Evolutionary conservation across 2,329 filamentous ascomycete species (phyloP), one percentile per base, ranked within the genome.

Genomic region (Cercospora brassicicola): DNA sequence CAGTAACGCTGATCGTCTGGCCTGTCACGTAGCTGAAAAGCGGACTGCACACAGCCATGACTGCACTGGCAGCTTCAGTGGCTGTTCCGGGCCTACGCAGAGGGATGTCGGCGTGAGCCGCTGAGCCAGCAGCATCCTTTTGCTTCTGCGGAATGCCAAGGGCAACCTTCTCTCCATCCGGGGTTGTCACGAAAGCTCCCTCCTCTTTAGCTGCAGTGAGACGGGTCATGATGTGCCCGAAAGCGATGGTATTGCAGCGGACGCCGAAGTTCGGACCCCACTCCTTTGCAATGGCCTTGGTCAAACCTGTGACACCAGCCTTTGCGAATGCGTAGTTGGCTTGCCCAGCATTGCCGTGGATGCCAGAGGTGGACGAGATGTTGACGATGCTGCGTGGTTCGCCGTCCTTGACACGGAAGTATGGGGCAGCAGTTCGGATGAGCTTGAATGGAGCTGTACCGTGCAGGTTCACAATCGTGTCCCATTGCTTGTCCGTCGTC

Each of bases 401-500:
- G 75, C 91, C 89, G 79, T 96, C 93, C 73, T 89, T 91, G 71
- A 96, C 91, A 48, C 93, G 89, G 84, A 97, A 96, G 81, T 92
- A 96, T 23, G 92, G 91, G 0, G 92, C 91, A 0, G 92, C 92
- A 56, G 89, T 89, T 64, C 93, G 87, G 69, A 95, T 84, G 63
- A 96, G 89, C 78, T 90, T 90, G 85, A 97, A 96, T 10, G 93
- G 93, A 2, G 91, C 92, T 11, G 92, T 95, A 77, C 87, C 89
- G 84, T 96, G 93, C 59, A 96, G 85, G 23, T 90, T 88, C 31
- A 96, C 82, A 78, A 97, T 96, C 61, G 90, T 93, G 70, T 95
- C 90, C 92, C 92, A 96, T 84, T 96, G 92, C 82, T 92, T 92
- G 83, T 96, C 92, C 15, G 89, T 91, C 84, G 93, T 94, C 85